Evolutionary conservation across 495 filamentous ascomycete genomes (phyloP), one percentile per base, ranked within the genome.

Genomic region (Pseudotulostoma volvatum): DNA sequence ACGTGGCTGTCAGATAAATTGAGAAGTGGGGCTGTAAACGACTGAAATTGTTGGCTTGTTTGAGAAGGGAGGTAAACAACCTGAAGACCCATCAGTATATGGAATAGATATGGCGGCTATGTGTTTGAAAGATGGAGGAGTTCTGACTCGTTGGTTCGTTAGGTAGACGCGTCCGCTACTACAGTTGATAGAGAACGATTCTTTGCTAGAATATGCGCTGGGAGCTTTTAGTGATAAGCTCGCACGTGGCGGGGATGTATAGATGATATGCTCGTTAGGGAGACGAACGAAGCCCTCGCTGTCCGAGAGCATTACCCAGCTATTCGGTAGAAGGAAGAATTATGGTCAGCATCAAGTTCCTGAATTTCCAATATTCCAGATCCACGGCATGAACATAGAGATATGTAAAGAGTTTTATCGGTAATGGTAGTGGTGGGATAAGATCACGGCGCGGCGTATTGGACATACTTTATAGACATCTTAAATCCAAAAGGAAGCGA

Each of bases 1-100:
- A 95, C 83, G 50, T 84, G 84, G n/a, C 77, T 79, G 56, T 97
- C 88, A 57, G 76, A 73, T 31, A 94, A 68, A 48, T 82, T 81
- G 36, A 88, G 69, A 38, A 95, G 76, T 15, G 90, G 90, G 0
- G 78, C 73, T 17, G 85, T 84, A 61, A 97, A 94, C 38, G 86
- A 94, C 49, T 83, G 77, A 48, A 96, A 70, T 18, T 71, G 61
- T 7, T 73, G 60, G 9, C 75, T 81, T 19, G 70, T 67, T 18
- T 70, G 68, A 31, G 75, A 61, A 9, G 90, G 88, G 19, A 96
- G 79, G 51, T 92, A 97, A 45, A 96, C 76, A 37, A 96, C 68
- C 86, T 94, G 41, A 9, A 23, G 16, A 18, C 20, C 4, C 15
- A 11, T 11, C 7, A 19, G 23, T 33, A 28, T 28, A n/a, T n/a